A percentile compares a stretch with the other conserved stretches of the same genome.
Conservation (phyloP, 106 monocot genomes). For the Dendrobium nobile region DNA sequence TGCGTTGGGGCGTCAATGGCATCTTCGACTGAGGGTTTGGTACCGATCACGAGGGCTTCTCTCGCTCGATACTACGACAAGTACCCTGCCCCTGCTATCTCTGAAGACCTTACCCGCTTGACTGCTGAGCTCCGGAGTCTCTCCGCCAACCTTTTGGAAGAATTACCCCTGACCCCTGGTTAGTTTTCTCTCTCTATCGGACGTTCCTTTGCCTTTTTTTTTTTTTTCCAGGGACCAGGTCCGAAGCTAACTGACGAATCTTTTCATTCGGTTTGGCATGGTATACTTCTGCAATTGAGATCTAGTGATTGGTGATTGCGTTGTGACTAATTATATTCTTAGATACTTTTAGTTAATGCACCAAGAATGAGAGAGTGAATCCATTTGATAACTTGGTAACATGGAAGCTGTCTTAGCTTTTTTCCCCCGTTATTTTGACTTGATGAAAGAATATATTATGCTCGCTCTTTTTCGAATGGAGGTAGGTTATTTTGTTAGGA, state of each 20-base stretch:
- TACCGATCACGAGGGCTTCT: slow-evolving; percentile 82
- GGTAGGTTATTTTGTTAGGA: neutral
- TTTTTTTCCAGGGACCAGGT: neutral
- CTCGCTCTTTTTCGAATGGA: neutral
- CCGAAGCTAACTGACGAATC: neutral
- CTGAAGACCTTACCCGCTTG: slow-evolving; percentile 49
- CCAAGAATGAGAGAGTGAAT: neutral
- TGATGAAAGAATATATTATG: neutral
- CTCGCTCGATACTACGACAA: slow-evolving; percentile 83
- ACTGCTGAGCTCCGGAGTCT: slow-evolving; percentile 41
- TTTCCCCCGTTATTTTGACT: neutral
- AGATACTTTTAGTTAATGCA: neutral
- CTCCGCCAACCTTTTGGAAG: slow-evolving; percentile 33
- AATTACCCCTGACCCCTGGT: slow-evolving; percentile 40
- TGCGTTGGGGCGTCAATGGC: slow-evolving; percentile 26
- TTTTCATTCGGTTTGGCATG: neutral
- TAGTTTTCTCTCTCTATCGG: slow-evolving; percentile 2
- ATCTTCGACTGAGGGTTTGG: slow-evolving; percentile 57
- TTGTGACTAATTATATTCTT: neutral
- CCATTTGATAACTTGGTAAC: neutral
- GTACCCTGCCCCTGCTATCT: slow-evolving; percentile 46
- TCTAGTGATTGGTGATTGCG: neutral
- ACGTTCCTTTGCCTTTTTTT: neutral
- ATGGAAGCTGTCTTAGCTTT: neutral
- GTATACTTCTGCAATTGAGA: neutral